A percentile compares a stretch with the other conserved stretches of the same genome.
phyloP scores from a whole-genome alignment of 2,329 filamentous ascomycete species.

The Ceratocystis ficicola region DNA sequence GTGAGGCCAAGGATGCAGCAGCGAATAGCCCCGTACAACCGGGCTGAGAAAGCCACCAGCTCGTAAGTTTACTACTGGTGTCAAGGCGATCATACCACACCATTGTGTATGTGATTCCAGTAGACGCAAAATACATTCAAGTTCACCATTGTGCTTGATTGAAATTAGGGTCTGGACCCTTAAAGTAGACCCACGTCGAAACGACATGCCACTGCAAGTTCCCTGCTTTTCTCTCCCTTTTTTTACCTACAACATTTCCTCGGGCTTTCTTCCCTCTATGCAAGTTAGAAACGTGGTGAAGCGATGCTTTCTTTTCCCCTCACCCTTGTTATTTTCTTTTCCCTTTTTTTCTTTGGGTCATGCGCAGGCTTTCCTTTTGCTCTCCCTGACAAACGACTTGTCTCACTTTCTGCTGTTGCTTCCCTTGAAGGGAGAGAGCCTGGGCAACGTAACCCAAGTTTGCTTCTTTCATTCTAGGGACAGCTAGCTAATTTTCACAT shows the following conservation, averaged over 20 bases:
- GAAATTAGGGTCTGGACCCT: background rate
- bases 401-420: constrained; percentile 6
- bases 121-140: no score
- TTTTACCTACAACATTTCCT: background rate
- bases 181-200: background rate
- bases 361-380: background rate
- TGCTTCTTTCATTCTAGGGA: background rate
- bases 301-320: background rate
- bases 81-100: no score
- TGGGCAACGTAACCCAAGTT: background rate
- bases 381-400: background rate
- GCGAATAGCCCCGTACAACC: no score
- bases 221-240: constrained; percentile 16
- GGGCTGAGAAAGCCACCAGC: no score
- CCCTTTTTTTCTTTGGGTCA: constrained; percentile 9
- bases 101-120: no score
- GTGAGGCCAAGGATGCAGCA: no score
- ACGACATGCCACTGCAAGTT: background rate
- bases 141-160: no score
- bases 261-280: background rate
- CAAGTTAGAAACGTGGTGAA: background rate
- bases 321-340: constrained; percentile 4
- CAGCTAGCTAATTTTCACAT: background rate
- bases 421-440: background rate
- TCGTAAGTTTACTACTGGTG: no score